Conservation (phyloP, 2,329 filamentous ascomycete genomes). For the Pseudogymnoascus destructans region DNA sequence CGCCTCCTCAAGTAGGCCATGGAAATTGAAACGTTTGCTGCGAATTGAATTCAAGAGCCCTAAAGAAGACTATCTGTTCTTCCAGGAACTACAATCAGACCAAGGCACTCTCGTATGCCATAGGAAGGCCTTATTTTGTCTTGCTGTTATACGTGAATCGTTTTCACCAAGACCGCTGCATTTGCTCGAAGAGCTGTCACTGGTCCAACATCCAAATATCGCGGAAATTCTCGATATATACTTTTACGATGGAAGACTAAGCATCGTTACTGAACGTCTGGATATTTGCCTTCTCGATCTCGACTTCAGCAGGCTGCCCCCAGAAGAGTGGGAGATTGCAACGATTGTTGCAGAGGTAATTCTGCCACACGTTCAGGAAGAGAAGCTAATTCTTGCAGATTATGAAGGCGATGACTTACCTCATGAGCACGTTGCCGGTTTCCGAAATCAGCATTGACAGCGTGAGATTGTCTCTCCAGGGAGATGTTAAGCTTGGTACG, state of each 20-base stretch:
- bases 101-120: slow-evolving; percentile 13
- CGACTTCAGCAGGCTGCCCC: slow-evolving; percentile 12
- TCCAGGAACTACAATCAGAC: slow-evolving; percentile 12
- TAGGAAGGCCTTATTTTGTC: slow-evolving; percentile 11
- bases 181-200: slow-evolving; percentile 13
- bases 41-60: slow-evolving; percentile 14
- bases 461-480: slow-evolving; percentile 6
- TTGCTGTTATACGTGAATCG: slow-evolving; percentile 15
- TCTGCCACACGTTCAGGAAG: not conserved
- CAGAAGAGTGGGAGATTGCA: slow-evolving; percentile 16
- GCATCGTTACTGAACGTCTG: slow-evolving; percentile 13
- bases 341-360: slow-evolving; percentile 15
- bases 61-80: slow-evolving; percentile 14
- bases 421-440: not conserved
- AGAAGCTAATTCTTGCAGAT: slow-evolving; percentile 6
- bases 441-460: not conserved
- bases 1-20: not conserved
- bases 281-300: slow-evolving; percentile 14
- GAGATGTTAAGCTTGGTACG: slow-evolving; percentile 16
- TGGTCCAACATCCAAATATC: slow-evolving; percentile 15
- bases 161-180: slow-evolving; percentile 12
- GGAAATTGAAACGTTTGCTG: slow-evolving; percentile 13
- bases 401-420: slow-evolving; percentile 16
- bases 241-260: slow-evolving; percentile 12
- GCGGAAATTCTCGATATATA: slow-evolving; percentile 15